These are phyloP conservation scores for Olyra latifolia DNA, from an alignment of 176 grass and related monocot species.

Conservation along the genomic window DNA sequence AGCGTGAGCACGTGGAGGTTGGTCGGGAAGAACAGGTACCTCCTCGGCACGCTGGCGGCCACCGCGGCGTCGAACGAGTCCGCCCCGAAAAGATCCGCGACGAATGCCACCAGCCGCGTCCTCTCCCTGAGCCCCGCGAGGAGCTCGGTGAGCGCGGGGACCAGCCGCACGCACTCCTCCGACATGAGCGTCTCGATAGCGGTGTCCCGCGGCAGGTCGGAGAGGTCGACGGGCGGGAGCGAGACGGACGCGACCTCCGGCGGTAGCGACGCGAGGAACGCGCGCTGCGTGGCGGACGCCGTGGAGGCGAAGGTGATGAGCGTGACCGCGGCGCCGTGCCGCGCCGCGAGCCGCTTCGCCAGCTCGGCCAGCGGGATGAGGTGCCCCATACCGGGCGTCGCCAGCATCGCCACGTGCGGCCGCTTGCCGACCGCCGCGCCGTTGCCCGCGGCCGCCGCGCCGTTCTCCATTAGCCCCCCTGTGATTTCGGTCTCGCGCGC, in stretches of 20 bases:
- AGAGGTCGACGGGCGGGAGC: slow-evolving; percentile 43
- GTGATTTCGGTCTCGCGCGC: background rate
- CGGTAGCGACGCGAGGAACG: slow-evolving; percentile 22
- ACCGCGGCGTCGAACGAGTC: slow-evolving; percentile 43
- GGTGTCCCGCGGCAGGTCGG: slow-evolving; percentile 25
- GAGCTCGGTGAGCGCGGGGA: background rate
- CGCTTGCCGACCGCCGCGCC: background rate
- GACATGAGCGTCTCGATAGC: slow-evolving; percentile 57
- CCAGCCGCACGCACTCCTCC: background rate
- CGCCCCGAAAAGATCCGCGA: slow-evolving; percentile 54
- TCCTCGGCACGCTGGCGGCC: background rate
- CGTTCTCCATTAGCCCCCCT: background rate
- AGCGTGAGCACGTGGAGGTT: slow-evolving; percentile 64
- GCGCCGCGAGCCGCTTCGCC: slow-evolving; percentile 36
- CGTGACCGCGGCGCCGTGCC: slow-evolving; percentile 35
- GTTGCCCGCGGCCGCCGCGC: background rate
- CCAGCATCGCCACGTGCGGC: slow-evolving; percentile 52
- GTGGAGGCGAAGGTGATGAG: slow-evolving; percentile 48
- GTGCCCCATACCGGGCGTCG: slow-evolving; percentile 59
- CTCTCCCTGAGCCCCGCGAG: background rate
- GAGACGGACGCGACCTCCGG: slow-evolving; percentile 5
- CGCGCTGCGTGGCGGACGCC: slow-evolving; percentile 26
- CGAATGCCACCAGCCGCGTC: slow-evolving; percentile 38
- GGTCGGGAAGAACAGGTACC: slow-evolving; percentile 55
- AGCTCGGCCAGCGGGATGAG: slow-evolving; percentile 63